These are phyloP conservation scores for Penicillium waksmanii DNA, from an alignment of 495 filamentous ascomycete species.

Conservation along the genomic window DNA sequence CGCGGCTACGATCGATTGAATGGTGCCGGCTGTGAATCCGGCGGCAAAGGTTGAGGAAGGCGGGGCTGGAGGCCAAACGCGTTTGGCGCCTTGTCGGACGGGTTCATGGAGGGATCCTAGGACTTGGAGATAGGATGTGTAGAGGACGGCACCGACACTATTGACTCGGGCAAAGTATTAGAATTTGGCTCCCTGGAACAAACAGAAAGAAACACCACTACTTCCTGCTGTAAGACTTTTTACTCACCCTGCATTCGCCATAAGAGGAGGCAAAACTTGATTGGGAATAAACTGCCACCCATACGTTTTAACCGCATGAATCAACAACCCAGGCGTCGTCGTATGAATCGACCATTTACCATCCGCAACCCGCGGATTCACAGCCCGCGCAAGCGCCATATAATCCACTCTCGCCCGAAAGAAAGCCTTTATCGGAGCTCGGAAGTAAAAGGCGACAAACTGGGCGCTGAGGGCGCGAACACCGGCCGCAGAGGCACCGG, in stretches of 20 bases:
- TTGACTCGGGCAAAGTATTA: not conserved
- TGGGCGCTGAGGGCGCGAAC: slow-evolving; percentile 80
- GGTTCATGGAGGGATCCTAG: slow-evolving; percentile 74
- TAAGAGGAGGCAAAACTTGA: slow-evolving; percentile 81
- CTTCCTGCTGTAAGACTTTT: not conserved
- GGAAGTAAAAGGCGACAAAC: slow-evolving; percentile 83
- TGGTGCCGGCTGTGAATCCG: slow-evolving; percentile 73
- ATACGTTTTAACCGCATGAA: slow-evolving; percentile 75
- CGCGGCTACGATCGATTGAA: slow-evolving; percentile 81
- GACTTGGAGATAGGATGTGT: slow-evolving; percentile 84
- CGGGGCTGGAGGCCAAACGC: slow-evolving; percentile 75
- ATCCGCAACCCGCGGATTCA: slow-evolving; percentile 62
- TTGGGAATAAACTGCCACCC: slow-evolving; percentile 89
- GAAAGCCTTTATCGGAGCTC: slow-evolving; percentile 87
- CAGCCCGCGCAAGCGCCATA: slow-evolving; percentile 68
- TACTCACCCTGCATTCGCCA: slow-evolving; percentile 74
- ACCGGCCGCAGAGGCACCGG: slow-evolving; percentile 73
- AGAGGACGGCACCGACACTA: slow-evolving; percentile 81
- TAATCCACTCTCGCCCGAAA: slow-evolving; percentile 89
- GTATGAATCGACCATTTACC: slow-evolving; percentile 69
- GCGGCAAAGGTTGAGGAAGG: slow-evolving; percentile 69
- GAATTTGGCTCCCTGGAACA: not conserved
- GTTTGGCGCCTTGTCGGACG: slow-evolving; percentile 65
- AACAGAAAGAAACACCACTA: not conserved
- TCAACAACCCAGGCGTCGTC: slow-evolving; percentile 76